Evolutionary conservation across 257 asterid species (phyloP), one percentile per base, ranked within the genome.

Genomic region (Cinchona pubescens): DNA sequence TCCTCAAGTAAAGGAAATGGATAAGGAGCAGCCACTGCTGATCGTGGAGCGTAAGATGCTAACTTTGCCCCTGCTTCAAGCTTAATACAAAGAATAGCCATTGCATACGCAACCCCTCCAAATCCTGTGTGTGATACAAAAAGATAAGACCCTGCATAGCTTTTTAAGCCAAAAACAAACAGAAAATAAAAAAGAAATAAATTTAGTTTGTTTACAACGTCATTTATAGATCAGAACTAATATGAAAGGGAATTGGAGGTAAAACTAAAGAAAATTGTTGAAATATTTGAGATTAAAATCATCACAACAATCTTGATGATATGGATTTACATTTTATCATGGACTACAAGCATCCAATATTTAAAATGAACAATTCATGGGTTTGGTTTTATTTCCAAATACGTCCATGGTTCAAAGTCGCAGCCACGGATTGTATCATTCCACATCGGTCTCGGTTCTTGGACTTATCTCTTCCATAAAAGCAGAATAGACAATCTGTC

Each of bases 121-220:
- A 89, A 92, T 84, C 98, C 97, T 74, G 98, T 94, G 94, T 94
- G 98, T 69, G 98, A 92, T 84, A 94, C 91, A 85, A 87, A 94
- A 72, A 94, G 97, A 86, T 94, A 94, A 76, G 97, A 89, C 82
- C 96, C 97, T 82, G 97, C 97, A 67, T 89, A 76, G 84, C 97
- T 92, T 90, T 62, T 70, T 55, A 75, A 60, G 49, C 74, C 65
- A 48, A 77, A 76, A 79, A 75, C n/a, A n/a, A n/a, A n/a, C n/a
- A 67, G 49, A 77, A 80, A 76, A 59, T 37, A 40, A 16, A 75
- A 72, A 68, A 40, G 53, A 59, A 53, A 58, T 82, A 53, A 79
- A 53, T 79, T 81, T 64, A 86, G 87, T 63, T 32, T 21, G 51
- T 61, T 76, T 72, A 29, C n/a, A 27, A 76, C 29, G 67, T 35